Evolutionary conservation across 1,284 basidiomycete species (phyloP), one percentile per base, ranked within the genome.

Genomic region (Golubevia sp.): DNA sequence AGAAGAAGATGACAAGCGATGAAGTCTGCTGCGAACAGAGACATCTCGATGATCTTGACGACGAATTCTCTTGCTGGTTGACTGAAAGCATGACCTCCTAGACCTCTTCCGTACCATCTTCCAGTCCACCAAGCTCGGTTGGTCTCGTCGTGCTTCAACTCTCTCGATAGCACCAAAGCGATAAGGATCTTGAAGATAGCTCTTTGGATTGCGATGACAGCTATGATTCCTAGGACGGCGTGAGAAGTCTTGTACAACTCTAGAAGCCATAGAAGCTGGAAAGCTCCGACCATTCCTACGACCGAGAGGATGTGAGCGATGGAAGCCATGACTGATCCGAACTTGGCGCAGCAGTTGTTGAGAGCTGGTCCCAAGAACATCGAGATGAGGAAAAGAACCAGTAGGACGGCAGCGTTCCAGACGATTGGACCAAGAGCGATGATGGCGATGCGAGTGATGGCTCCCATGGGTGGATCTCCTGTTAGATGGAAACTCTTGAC

Each of bases 361-460:
- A 97, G 87, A 86, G 94, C 90, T 0, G 95, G 95, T 2, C 96
- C 95, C 24, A 97, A 88, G 89, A 96, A 92, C 66, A 98, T 85
- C 62, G 94, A 95, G 70, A 94, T 85, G 71, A 99, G 84, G 89
- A 99, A 98, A 63, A 95, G 86, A 11, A 90, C 86, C 69, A 98
- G 85, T 56, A 99, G 87, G 24, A 98, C 85, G 0, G 91, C 92
- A 21, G 93, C 93, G 83, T 99, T 99, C 90, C 90, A 97, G 2
- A 96, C 93, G 75, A 99, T 91, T 1, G 96, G 97, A 4, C 96
- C 96, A 20, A 99, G 86, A 8, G 96, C 89, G 73, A 99, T 91
- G 77, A 99, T 89, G 26, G 92, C 92, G 67, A 99, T 93, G 55
- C 96, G 92, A 63, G 97, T 89, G 68, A 99, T 88, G 70, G 91